Conservation (phyloP, 495 filamentous ascomycete species). For the Talaromyces liani region DNA sequence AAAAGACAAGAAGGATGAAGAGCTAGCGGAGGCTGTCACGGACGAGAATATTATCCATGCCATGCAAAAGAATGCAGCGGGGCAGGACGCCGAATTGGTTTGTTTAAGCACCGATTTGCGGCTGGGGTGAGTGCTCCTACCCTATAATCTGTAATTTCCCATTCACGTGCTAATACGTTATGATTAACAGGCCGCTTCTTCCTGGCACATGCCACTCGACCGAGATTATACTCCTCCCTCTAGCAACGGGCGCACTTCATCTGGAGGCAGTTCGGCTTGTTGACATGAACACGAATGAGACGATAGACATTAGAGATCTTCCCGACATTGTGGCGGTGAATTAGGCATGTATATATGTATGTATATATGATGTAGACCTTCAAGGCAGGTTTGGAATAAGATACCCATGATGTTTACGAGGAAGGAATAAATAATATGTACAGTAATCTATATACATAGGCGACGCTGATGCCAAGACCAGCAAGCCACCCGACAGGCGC, state of each 20-base stretch:
- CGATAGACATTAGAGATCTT: constrained; percentile 73
- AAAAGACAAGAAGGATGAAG: constrained; percentile 37
- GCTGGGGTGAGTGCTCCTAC: constrained; percentile 55
- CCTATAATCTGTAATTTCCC: background rate
- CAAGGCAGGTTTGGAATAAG: background rate
- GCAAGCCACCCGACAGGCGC: background rate
- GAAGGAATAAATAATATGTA: background rate
- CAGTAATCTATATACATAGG: background rate
- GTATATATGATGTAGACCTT: background rate
- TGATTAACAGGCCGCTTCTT: constrained; percentile 50
- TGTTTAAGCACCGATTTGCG: constrained; percentile 78
- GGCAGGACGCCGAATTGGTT: constrained; percentile 69
- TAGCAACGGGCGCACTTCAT: constrained; percentile 65
- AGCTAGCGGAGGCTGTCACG: constrained; percentile 68
- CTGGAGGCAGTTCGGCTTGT: constrained; percentile 77
- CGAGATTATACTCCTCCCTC: constrained; percentile 71
- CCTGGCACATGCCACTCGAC: constrained; percentile 72
- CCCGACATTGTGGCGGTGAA: constrained; percentile 61
- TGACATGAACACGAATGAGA: constrained; percentile 74
- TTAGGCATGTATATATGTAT: constrained; percentile 9
- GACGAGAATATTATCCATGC: constrained; percentile 81
- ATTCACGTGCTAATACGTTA: constrained; percentile 8
- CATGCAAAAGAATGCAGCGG: constrained; percentile 64
- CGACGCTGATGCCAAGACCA: background rate
- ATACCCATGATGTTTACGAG: background rate